Evolutionary conservation across 768 basidiomycete genomes (phyloP).

Genomic region (Tephrocybe sp.): DNA sequence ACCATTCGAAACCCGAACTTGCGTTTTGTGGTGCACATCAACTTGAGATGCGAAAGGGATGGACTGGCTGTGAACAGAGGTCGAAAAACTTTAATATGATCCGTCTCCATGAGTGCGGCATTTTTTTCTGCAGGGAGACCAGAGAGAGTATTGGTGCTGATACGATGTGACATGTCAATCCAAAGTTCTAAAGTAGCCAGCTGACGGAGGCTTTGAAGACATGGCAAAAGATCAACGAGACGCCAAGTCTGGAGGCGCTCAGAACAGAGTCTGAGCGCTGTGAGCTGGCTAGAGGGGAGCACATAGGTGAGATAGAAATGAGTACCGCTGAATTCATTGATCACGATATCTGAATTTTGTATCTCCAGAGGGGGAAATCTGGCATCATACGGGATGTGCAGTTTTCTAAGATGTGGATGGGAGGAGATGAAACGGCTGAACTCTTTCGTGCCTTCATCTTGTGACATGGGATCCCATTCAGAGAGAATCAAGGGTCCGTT

Average conservation of each 20-base stretch:
- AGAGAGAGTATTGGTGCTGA: slow-evolving; percentile 1
- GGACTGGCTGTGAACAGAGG: slow-evolving; percentile 16
- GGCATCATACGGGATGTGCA: slow-evolving; percentile 18
- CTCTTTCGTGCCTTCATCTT: slow-evolving; percentile 10
- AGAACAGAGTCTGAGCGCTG: slow-evolving; percentile 17
- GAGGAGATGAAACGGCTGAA: slow-evolving; percentile 19
- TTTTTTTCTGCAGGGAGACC: slow-evolving; percentile 12
- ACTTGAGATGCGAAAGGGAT: slow-evolving; percentile 18
- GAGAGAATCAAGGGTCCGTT: neutral
- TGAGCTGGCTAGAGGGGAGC: slow-evolving; percentile 15
- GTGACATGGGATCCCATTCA: slow-evolving; percentile 7
- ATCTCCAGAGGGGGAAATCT: slow-evolving; percentile 13
- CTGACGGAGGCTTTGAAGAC: slow-evolving; percentile 11
- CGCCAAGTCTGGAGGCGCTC: slow-evolving; percentile 20
- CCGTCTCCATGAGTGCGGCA: slow-evolving; percentile 13
- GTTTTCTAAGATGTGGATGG: slow-evolving; percentile 15
- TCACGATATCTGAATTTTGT: slow-evolving; percentile 8
- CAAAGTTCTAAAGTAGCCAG: slow-evolving; percentile 18
- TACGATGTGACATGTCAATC: slow-evolving; percentile 21
- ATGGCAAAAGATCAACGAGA: slow-evolving; percentile 16
- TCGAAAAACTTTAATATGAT: slow-evolving; percentile 21
- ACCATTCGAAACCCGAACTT: slow-evolving; percentile 21
- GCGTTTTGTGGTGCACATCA: slow-evolving; percentile 19
- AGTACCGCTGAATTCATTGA: slow-evolving; percentile 20
- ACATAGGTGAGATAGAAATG: slow-evolving; percentile 15